Percentiles rank a stretch among this genome's conserved stretches.
Conservation (phyloP, 1,284 basidiomycete species). For the Pascua sp. region DNA sequence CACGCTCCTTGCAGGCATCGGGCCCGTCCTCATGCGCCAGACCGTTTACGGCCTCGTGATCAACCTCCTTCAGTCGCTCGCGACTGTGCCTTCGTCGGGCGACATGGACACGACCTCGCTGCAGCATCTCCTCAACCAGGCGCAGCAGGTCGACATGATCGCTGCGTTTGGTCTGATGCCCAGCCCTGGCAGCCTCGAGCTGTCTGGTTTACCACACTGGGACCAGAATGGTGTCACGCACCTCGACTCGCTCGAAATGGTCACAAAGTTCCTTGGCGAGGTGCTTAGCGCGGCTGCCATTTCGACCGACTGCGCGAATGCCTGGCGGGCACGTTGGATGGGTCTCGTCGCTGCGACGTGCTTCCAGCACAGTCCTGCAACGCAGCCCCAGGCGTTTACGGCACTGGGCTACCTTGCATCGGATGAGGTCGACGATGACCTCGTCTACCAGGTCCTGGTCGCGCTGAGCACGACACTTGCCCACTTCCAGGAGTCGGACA, state of each 20-base stretch:
- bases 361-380: slow-evolving; percentile 85
- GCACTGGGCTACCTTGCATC: slow-evolving; percentile 74
- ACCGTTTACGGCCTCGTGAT: slow-evolving; percentile 76
- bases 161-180: slow-evolving; percentile 66
- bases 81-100: slow-evolving; percentile 24
- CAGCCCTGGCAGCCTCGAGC: slow-evolving; percentile 24
- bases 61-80: slow-evolving; percentile 71
- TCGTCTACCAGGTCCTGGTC: slow-evolving; percentile 48
- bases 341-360: slow-evolving; percentile 85
- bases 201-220: slow-evolving; percentile 21
- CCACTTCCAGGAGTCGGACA: slow-evolving; percentile 38
- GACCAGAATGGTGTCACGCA: slow-evolving; percentile 59
- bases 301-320: slow-evolving; percentile 72
- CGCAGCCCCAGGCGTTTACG: slow-evolving; percentile 84
- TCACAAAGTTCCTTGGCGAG: slow-evolving; percentile 63
- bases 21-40: slow-evolving; percentile 67
- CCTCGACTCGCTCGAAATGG: slow-evolving; percentile 64
- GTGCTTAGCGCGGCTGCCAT: slow-evolving; percentile 62
- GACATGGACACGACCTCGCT: slow-evolving; percentile 38
- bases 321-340: slow-evolving; percentile 92
- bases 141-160: slow-evolving; percentile 59
- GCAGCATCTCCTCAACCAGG: slow-evolving; percentile 59
- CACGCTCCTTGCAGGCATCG: slow-evolving; percentile 68
- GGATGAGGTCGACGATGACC: slow-evolving; percentile 61
- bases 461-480: slow-evolving; percentile 54